Conservation (phyloP, 371 early-diverging fungal species). For the Mortierella sp. region DNA sequence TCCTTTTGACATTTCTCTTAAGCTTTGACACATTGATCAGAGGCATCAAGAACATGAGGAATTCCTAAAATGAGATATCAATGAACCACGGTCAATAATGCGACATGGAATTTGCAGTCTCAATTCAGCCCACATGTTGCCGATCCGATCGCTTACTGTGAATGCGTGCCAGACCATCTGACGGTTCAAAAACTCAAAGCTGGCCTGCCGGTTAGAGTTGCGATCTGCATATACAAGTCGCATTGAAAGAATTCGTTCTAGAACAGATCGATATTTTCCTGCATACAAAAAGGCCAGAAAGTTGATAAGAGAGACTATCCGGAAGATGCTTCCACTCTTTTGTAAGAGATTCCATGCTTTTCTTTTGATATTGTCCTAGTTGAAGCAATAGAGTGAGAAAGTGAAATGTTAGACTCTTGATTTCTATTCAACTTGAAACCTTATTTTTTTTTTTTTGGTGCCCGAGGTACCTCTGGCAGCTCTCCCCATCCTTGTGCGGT, state of each 20-base stretch:
- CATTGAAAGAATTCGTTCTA: slow-evolving; percentile 86
- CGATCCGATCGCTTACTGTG: slow-evolving; percentile 69
- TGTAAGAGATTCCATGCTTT: slow-evolving; percentile 76
- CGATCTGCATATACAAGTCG: slow-evolving; percentile 85
- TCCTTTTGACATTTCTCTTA: slow-evolving; percentile 69
- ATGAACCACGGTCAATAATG: no score
- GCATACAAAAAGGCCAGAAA: slow-evolving; percentile 86
- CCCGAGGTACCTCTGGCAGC: slow-evolving; percentile 63
- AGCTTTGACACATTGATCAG: slow-evolving; percentile 84
- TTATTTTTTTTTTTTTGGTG: neutral
- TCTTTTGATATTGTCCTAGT: slow-evolving; percentile 65
- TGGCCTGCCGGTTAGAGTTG: slow-evolving; percentile 82
- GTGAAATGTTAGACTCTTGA: neutral
- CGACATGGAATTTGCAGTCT: neutral
- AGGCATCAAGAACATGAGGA: slow-evolving; percentile 89
- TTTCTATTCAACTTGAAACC: neutral
- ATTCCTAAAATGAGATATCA: slow-evolving; percentile 74
- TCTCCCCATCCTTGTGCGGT: slow-evolving; percentile 88
- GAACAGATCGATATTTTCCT: slow-evolving; percentile 84
- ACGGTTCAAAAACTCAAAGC: slow-evolving; percentile 93
- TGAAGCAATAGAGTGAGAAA: neutral
- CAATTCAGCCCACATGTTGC: neutral
- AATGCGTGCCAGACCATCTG: slow-evolving; percentile 96
- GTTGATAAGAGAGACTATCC: slow-evolving; percentile 77
- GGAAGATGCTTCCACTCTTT: slow-evolving; percentile 74